These are phyloP conservation scores for Coemansia sp. DNA, from an alignment of 192 early-diverging fungal genomes.

Conservation along the genomic window DNA sequence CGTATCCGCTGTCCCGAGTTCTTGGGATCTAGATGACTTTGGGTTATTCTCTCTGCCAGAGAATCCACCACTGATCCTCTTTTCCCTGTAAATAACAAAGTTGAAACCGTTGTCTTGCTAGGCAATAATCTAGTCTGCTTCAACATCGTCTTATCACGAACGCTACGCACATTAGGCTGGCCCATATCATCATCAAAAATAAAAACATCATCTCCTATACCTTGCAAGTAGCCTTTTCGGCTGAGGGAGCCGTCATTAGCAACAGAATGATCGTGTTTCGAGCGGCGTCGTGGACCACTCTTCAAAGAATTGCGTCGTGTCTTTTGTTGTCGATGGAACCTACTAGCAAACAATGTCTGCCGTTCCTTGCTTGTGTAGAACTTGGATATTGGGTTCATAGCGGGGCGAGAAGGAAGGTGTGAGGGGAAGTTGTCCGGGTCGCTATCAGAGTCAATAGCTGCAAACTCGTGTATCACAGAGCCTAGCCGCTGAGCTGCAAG, in stretches of 20 bases:
- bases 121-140: slow-evolving; percentile 35
- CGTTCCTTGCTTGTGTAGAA: background rate
- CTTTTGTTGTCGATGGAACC: slow-evolving; percentile 15
- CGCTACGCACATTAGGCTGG: background rate
- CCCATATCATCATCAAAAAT: slow-evolving; percentile 40
- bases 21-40: background rate
- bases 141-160: background rate
- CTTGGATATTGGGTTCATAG: background rate
- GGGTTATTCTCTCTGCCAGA: slow-evolving; percentile 18
- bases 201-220: slow-evolving; percentile 18
- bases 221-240: background rate
- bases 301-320: background rate
- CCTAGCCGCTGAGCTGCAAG: slow-evolving; percentile 18
- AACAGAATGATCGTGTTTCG: background rate
- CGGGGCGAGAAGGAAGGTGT: background rate
- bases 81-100: background rate
- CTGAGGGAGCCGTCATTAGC: slow-evolving; percentile 2
- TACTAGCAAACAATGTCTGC: slow-evolving; percentile 18
- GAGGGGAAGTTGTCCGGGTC: background rate
- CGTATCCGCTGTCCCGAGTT: background rate
- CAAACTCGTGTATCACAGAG: slow-evolving; percentile 49
- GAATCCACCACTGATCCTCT: slow-evolving; percentile 9
- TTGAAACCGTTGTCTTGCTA: background rate
- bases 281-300: background rate
- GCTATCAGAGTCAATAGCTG: slow-evolving; percentile 46